These are phyloP conservation scores for Leccinum uliginosum DNA, from an alignment of 768 basidiomycete genomes.

Conservation along the genomic window DNA sequence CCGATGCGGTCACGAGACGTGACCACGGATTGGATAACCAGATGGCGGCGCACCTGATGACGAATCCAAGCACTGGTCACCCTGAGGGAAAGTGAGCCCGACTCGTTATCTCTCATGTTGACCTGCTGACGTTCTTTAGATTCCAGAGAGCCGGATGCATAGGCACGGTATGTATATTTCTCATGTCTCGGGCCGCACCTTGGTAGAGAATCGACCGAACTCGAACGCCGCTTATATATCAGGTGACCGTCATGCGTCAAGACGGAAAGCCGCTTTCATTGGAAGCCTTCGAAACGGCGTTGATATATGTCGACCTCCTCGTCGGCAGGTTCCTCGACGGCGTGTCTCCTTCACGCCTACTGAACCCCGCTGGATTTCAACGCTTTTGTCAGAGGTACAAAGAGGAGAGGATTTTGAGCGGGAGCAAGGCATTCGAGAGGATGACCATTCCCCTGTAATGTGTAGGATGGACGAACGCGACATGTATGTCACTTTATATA, in stretches of 20 bases:
- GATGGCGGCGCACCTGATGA: slow-evolving; percentile 27
- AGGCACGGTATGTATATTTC: slow-evolving; percentile 19
- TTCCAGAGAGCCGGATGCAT: slow-evolving; percentile 25
- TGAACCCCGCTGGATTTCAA: slow-evolving; percentile 23
- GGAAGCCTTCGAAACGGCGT: slow-evolving; percentile 24
- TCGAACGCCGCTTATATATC: neutral
- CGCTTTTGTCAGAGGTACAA: slow-evolving; percentile 23
- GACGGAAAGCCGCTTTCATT: slow-evolving; percentile 22
- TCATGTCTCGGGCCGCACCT: too few relatives aligned
- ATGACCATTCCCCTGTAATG: slow-evolving; percentile 21
- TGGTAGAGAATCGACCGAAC: too few relatives aligned
- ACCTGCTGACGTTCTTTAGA: slow-evolving; percentile 4
- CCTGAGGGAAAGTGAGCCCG: slow-evolving; percentile 20
- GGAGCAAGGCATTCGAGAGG: slow-evolving; percentile 7
- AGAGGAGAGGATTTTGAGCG: slow-evolving; percentile 12
- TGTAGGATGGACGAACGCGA: neutral
- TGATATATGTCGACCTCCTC: slow-evolving; percentile 33
- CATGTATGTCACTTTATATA: neutral
- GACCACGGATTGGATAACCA: slow-evolving; percentile 29
- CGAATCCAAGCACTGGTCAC: slow-evolving; percentile 23
- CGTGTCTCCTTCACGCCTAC: slow-evolving; percentile 7
- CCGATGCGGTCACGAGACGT: slow-evolving; percentile 16
- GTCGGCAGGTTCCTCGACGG: slow-evolving; percentile 27
- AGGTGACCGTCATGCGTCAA: slow-evolving; percentile 27
- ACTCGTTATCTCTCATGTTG: neutral